Evolutionary conservation across 371 early-diverging fungal species (phyloP).

Genomic region (Circinella umbellata): DNA sequence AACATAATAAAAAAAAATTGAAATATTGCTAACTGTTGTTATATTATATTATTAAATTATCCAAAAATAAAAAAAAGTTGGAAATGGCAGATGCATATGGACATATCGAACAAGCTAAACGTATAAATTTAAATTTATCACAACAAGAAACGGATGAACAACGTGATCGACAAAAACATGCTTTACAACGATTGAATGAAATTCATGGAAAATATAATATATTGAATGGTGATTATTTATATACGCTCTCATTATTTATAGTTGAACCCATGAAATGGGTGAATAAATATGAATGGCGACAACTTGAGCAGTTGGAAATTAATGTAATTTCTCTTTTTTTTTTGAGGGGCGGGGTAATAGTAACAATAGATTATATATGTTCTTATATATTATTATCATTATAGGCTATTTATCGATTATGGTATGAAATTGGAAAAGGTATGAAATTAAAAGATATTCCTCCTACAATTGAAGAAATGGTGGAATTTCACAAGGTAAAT

Average conservation of each 20-base stretch:
- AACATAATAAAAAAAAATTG: not conserved
- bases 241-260: slow-evolving; percentile 52
- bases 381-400: not conserved
- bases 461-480: slow-evolving; percentile 41
- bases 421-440: slow-evolving; percentile 41
- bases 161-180: not conserved
- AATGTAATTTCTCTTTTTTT: slow-evolving; percentile 22
- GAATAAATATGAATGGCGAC: slow-evolving; percentile 53
- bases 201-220: slow-evolving; percentile 58
- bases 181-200: slow-evolving; percentile 45
- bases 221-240: slow-evolving; percentile 53
- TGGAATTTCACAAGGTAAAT: slow-evolving; percentile 27
- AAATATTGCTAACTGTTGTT: not conserved
- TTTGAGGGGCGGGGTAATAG: too few relatives aligned
- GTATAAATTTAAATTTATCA: not conserved
- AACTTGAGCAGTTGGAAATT: slow-evolving; percentile 44
- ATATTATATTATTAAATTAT: not conserved
- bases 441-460: slow-evolving; percentile 62
- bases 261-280: slow-evolving; percentile 49
- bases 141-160: not conserved
- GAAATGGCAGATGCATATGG: slow-evolving; percentile 9
- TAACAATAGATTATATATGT: too few relatives aligned
- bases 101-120: slow-evolving; percentile 1
- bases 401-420: slow-evolving; percentile 40
- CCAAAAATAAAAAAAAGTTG: not conserved